Evolutionary conservation across 164 flowering plant genomes (phyloP).

Genomic region (Stephania japonica): DNA sequence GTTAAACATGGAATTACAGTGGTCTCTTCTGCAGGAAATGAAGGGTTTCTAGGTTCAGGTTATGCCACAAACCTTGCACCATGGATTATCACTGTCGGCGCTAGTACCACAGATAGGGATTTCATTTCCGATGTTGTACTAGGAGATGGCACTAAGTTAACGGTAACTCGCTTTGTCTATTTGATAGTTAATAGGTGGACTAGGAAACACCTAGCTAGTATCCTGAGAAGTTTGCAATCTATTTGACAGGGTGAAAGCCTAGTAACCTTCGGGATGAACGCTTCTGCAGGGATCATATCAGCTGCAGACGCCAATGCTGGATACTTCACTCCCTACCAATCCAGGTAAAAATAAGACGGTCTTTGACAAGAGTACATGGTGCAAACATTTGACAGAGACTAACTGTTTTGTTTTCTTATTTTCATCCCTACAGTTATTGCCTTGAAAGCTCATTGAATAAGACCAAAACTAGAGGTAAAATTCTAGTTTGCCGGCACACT

Average conservation of each 20-base stretch:
- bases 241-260: slow-evolving; percentile 66
- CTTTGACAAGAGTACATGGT: not conserved
- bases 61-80: slow-evolving; percentile 78
- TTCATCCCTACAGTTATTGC: slow-evolving; percentile 45
- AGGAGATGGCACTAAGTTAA: slow-evolving; percentile 39
- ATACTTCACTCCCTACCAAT: slow-evolving; percentile 77
- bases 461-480: slow-evolving; percentile 53
- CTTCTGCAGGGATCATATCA: slow-evolving; percentile 41
- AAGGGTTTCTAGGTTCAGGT: slow-evolving; percentile 39
- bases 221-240: slow-evolving; percentile 2
- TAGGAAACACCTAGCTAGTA: not conserved
- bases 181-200: not conserved
- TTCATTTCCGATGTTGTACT: slow-evolving; percentile 53
- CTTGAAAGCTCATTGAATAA: slow-evolving; percentile 65
- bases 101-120: slow-evolving; percentile 73
- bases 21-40: slow-evolving; percentile 73
- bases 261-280: slow-evolving; percentile 30
- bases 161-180: slow-evolving; percentile 28
- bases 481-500: slow-evolving; percentile 61
- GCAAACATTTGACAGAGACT: not conserved
- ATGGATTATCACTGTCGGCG: slow-evolving; percentile 79
- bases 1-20: slow-evolving; percentile 56
- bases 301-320: slow-evolving; percentile 65
- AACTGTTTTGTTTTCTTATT: slow-evolving; percentile 5
- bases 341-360: slow-evolving; percentile 50